These are phyloP conservation scores for Xylariaceae sp. DNA, from an alignment of 2,329 filamentous ascomycete species.

Conservation along the genomic window DNA sequence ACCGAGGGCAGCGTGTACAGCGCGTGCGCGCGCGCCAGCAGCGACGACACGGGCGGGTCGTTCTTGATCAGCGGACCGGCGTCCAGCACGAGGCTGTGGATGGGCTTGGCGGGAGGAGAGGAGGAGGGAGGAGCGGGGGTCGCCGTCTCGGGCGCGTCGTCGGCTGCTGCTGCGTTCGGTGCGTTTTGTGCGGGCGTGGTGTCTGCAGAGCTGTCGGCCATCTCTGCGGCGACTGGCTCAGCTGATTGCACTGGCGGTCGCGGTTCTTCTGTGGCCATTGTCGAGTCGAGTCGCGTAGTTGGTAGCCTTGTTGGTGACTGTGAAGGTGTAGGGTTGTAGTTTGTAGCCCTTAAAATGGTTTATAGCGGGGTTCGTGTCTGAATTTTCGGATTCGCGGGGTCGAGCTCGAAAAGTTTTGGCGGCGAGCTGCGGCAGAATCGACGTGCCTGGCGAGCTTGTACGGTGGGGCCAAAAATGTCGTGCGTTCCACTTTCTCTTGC, in stretches of 20 bases:
- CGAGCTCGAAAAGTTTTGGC: slow-evolving; percentile 19
- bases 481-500: too few relatives aligned
- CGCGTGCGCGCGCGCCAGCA: slow-evolving; percentile 67
- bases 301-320: slow-evolving; percentile 5
- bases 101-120: slow-evolving; percentile 44
- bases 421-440: slow-evolving; percentile 16
- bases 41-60: slow-evolving; percentile 73
- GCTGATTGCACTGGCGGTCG: slow-evolving; percentile 1
- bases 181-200: background rate
- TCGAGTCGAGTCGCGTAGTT: slow-evolving; percentile 4
- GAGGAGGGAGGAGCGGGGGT: background rate
- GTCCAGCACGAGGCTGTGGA: slow-evolving; percentile 81
- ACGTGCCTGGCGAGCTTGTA: too few relatives aligned
- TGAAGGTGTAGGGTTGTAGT: background rate
- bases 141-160: background rate
- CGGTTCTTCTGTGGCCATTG: slow-evolving; percentile 10
- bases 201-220: slow-evolving; percentile 1
- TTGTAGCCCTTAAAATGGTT: background rate
- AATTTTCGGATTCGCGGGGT: slow-evolving; percentile 16
- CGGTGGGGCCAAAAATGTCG: too few relatives aligned
- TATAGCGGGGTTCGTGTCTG: slow-evolving; percentile 10
- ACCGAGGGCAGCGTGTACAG: slow-evolving; percentile 82
- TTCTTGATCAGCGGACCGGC: slow-evolving; percentile 92
- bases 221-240: slow-evolving; percentile 1
- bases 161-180: background rate